Base-by-base conservation (phyloP, 1,284 basidiomycete genomes). In the Leccinum fuscescens region DNA sequence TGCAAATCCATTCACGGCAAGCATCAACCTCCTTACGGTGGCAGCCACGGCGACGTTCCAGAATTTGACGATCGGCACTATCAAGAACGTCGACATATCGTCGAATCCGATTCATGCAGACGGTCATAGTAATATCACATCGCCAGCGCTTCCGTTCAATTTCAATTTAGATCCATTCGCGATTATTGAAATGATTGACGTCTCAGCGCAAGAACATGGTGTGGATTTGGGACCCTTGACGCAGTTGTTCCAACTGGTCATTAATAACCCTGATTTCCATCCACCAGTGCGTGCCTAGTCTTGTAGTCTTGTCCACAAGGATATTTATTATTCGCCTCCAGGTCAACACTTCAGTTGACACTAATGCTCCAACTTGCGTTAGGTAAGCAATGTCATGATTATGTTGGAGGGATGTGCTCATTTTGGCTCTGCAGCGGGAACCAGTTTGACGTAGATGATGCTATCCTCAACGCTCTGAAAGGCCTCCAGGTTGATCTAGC, bases 1-100 rank as follows among this genome's bases (percentile, higher is more conserved):
- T 50, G 76, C 77, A 14, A 93, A 92, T 67, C 89, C 90, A 2
- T 92, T 92, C 76, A 90, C 88, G 0, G 89, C 90, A 11, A 85
- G 84, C 66, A 85, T 92, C 72, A 90, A 88, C 70, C 71, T 92
- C 17, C 69, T 88, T 35, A 72, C 77, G 58, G 76, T 92, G n/a
- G 76, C 75, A 9, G 84, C 88, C 1, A 80, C 73, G 3, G 90
- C 83, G 0, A 82, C 78, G 2, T 86, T 81, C 74, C 78, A 81
- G 37, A 78, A 79, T 55, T 66, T 88, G 39, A 77, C 78, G 1
- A 68, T 89, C 12, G 86, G 86, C 14, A 79, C 72, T 29, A 87
- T 92, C 66, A 77, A 88, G 59, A 76, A 79, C 50, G 77, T 81
- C 20, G 82, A 86, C 64, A 62, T 80, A 49, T 82, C 80, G 31